Evolutionary conservation across 441 rosid species (phyloP).

Genomic region (Brassica balearica): DNA sequence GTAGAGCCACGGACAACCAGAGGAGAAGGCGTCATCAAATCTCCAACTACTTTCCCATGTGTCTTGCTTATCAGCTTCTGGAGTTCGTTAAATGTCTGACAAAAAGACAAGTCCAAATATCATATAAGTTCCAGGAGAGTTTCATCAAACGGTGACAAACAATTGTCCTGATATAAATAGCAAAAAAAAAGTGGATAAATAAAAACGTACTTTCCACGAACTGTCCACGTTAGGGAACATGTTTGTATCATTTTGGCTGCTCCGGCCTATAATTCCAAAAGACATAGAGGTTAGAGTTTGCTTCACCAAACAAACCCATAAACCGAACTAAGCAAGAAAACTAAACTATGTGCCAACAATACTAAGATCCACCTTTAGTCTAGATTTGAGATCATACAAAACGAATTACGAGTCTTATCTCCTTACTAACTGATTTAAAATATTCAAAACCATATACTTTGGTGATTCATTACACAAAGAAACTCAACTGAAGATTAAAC

Average conservation of each 20-base stretch:
- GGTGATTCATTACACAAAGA: constrained; percentile 13
- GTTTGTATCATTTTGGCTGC: constrained; percentile 57
- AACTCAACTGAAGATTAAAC: no score
- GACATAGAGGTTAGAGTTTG: constrained; percentile 22
- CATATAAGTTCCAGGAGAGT: constrained; percentile 18
- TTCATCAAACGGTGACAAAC: not conserved
- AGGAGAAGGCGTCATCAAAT: no score
- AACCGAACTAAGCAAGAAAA: not conserved
- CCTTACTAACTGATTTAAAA: not conserved
- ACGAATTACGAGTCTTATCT: constrained; percentile 3
- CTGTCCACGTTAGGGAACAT: constrained; percentile 83
- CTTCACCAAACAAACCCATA: constrained; percentile 8
- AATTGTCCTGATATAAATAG: not conserved
- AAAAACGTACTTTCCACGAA: constrained; percentile 77
- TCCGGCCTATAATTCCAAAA: constrained; percentile 54
- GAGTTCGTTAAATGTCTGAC: not conserved
- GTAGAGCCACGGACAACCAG: no score
- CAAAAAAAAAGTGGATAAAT: no score
- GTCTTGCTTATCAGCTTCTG: no score
- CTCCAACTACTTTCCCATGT: no score
- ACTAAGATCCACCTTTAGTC: constrained; percentile 3
- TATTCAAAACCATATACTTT: constrained; percentile 3
- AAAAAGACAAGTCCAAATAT: not conserved
- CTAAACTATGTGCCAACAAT: not conserved
- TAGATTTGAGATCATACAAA: constrained; percentile 9